Evolutionary conservation across 345 rosid species (phyloP).

Genomic region (Cardiospermum halicacabum): DNA sequence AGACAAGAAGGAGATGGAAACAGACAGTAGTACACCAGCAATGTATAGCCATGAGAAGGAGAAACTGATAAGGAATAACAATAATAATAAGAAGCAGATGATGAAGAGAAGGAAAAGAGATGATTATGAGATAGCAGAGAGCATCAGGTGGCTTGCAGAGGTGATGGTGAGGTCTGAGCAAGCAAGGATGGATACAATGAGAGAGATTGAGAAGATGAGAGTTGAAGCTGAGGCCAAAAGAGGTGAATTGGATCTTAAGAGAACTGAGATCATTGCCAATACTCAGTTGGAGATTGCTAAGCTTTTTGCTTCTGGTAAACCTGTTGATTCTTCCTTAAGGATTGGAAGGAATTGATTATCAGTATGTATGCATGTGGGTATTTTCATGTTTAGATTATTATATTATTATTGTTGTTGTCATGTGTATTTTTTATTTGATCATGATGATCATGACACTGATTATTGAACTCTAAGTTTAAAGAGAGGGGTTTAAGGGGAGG

Average conservation of each 20-base stretch:
- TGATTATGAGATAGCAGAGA: conserved; percentile 62
- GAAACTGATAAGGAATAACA: conserved; percentile 33
- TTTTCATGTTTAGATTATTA: neutral
- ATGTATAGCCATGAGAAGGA: conserved; percentile 44
- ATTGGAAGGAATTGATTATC: conserved; percentile 60
- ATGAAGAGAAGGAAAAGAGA: conserved; percentile 47
- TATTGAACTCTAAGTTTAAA: neutral
- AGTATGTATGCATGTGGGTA: neutral
- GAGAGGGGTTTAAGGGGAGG: neutral
- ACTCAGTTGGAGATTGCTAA: conserved; percentile 91
- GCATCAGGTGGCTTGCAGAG: conserved; percentile 82
- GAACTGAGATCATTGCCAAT: conserved; percentile 83
- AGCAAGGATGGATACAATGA: conserved; percentile 85
- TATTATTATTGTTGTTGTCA: too few species aligned
- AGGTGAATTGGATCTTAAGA: conserved; percentile 82
- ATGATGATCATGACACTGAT: neutral
- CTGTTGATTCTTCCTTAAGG: conserved; percentile 72
- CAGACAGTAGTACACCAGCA: conserved; percentile 87
- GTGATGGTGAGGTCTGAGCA: conserved; percentile 80
- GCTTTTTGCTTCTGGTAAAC: conserved; percentile 49
- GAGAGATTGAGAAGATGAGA: conserved; percentile 85
- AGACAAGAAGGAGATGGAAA: conserved; percentile 54
- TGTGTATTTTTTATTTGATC: neutral
- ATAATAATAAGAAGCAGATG: conserved; percentile 41
- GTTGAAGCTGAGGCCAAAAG: conserved; percentile 80